Evolutionary conservation across 495 filamentous ascomycete genomes (phyloP).

Genomic region (Xylaria cubensis): DNA sequence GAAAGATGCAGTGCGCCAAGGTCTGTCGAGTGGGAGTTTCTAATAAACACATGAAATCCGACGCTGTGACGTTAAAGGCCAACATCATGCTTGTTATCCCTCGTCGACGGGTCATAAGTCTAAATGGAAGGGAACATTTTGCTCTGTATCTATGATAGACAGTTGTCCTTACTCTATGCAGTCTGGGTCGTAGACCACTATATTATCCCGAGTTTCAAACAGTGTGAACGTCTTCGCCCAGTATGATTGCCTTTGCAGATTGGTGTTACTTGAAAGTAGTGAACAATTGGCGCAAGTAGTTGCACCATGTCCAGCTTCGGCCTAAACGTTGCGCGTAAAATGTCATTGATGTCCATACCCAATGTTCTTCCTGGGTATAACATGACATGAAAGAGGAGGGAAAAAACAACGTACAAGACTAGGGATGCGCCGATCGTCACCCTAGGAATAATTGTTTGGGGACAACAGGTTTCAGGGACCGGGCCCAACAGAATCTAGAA

Average conservation of each 20-base stretch:
- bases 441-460: too few species aligned
- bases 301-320: background rate
- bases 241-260: background rate
- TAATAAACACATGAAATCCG: background rate
- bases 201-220: background rate
- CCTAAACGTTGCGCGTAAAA: background rate
- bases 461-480: too few species aligned
- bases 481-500: background rate
- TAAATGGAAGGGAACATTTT: background rate
- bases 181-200: background rate
- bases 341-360: too few species aligned
- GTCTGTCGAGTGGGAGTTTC: background rate
- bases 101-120: background rate
- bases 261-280: background rate
- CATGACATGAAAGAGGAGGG: too few species aligned
- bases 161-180: background rate
- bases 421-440: too few species aligned
- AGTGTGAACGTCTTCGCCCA: background rate
- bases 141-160: background rate
- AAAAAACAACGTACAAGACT: too few species aligned
- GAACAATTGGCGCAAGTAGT: background rate
- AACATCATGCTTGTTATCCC: background rate
- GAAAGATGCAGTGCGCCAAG: background rate
- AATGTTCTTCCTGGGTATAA: too few species aligned
- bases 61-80: background rate